phyloP scores from a whole-genome alignment of 179 eudicot genomes.

The Nepenthes alata region DNA sequence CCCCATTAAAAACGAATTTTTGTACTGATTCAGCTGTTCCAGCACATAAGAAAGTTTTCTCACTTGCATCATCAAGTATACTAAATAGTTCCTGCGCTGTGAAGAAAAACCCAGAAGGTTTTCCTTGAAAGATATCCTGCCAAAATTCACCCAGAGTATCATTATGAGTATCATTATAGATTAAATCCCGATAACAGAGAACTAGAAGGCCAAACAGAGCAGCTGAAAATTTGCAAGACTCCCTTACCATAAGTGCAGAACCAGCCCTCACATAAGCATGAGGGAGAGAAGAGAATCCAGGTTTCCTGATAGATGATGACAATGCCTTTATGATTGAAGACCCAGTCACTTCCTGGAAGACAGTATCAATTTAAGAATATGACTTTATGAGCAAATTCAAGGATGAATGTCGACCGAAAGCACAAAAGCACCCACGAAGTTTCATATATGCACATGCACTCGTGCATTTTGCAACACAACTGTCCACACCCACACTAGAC shows the following conservation, averaged over 20 bases:
- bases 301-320: constrained; percentile 42
- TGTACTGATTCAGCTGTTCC: constrained; percentile 74
- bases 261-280: constrained; percentile 65
- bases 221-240: neutral
- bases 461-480: too few species aligned
- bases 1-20: constrained; percentile 79
- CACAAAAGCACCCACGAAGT: neutral
- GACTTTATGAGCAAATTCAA: too few species aligned
- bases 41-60: constrained; percentile 86
- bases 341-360: constrained; percentile 59
- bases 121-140: constrained; percentile 76
- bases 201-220: neutral
- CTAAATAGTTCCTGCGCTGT: constrained; percentile 60
- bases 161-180: too few species aligned
- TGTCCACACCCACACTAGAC: too few species aligned
- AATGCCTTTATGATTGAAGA: constrained; percentile 41
- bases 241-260: constrained; percentile 53
- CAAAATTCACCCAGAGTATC: constrained; percentile 1
- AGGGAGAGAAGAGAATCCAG: constrained; percentile 54
- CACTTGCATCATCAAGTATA: constrained; percentile 89
- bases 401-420: neutral
- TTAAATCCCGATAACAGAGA: neutral
- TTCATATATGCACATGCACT: neutral
- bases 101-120: constrained; percentile 51
- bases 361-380: neutral